These are phyloP conservation scores for Penicillium parvum DNA, from an alignment of 495 filamentous ascomycete genomes.

Conservation along the genomic window DNA sequence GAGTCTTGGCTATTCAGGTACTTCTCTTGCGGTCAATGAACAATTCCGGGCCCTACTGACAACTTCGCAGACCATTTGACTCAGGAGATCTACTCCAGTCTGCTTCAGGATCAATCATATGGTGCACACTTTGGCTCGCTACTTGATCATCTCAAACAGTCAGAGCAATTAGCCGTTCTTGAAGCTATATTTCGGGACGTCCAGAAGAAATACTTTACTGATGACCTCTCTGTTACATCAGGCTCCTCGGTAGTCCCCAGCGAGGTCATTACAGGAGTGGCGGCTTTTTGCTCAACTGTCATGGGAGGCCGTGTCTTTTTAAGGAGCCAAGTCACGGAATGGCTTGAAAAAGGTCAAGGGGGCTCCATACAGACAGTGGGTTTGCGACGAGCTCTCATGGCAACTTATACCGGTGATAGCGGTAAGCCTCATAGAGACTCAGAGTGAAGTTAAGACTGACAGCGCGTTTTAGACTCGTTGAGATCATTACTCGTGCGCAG, in stretches of 20 bases:
- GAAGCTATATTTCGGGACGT: constrained; percentile 56
- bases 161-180: constrained; percentile 56
- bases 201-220: constrained; percentile 48
- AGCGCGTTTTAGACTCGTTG: no score
- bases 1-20: constrained; percentile 72
- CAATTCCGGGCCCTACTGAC: no score
- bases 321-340: constrained; percentile 56
- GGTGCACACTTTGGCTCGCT: constrained; percentile 35
- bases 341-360: constrained; percentile 53
- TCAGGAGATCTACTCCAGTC: constrained; percentile 40
- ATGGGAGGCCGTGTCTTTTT: constrained; percentile 31
- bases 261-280: constrained; percentile 31
- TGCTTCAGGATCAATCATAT: constrained; percentile 37
- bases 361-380: constrained; percentile 63
- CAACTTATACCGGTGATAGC: constrained; percentile 50
- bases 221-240: constrained; percentile 8
- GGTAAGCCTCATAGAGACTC: constrained; percentile 27
- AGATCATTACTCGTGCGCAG: constrained; percentile 59
- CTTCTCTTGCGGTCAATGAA: no score
- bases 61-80: constrained; percentile 50
- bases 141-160: constrained; percentile 44
- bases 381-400: constrained; percentile 61
- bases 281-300: constrained; percentile 37
- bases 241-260: neutral
- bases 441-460: neutral